Percentiles rank a stretch among this genome's conserved stretches.
These are phyloP conservation scores for Cyberlindnera nakhonratchasimensis DNA, from an alignment of 805 yeast species.

Conservation along the genomic window DNA sequence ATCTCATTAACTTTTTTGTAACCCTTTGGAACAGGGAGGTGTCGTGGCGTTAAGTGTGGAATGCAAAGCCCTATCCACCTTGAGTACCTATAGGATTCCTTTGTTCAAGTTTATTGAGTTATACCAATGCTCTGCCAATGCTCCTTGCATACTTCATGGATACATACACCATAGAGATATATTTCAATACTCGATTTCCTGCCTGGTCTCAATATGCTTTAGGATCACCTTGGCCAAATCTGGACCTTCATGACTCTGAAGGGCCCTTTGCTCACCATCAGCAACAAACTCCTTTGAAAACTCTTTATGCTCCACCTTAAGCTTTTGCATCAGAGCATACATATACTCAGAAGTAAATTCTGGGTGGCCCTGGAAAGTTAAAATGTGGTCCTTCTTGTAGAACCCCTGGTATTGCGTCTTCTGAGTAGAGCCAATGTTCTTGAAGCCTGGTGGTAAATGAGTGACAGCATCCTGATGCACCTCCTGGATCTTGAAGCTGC, in stretches of 20 bases:
- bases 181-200: neutral
- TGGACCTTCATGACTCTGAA: constrained; percentile 9
- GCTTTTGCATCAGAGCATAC: constrained; percentile 25
- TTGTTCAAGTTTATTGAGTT: too few relatives aligned
- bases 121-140: too few relatives aligned
- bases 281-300: constrained; percentile 2
- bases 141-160: neutral
- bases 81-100: too few relatives aligned
- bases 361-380: constrained; percentile 90
- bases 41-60: too few relatives aligned
- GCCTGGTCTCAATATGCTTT: constrained; percentile 14
- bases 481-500: constrained; percentile 43
- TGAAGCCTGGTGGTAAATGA: constrained; percentile 37
- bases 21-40: too few relatives aligned
- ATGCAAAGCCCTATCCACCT: too few relatives aligned
- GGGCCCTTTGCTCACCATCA: constrained; percentile 2
- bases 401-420: constrained; percentile 68
- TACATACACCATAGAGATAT: neutral
- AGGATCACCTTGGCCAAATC: constrained; percentile 15
- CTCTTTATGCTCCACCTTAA: neutral
- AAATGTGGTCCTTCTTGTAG: constrained; percentile 44
- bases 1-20: too few relatives aligned
- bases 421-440: constrained; percentile 50
- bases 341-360: constrained; percentile 74
- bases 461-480: constrained; percentile 57